These are phyloP conservation scores for Grosmannia clavigera DNA, from an alignment of 2,329 filamentous ascomycete species.

Conservation along the genomic window DNA sequence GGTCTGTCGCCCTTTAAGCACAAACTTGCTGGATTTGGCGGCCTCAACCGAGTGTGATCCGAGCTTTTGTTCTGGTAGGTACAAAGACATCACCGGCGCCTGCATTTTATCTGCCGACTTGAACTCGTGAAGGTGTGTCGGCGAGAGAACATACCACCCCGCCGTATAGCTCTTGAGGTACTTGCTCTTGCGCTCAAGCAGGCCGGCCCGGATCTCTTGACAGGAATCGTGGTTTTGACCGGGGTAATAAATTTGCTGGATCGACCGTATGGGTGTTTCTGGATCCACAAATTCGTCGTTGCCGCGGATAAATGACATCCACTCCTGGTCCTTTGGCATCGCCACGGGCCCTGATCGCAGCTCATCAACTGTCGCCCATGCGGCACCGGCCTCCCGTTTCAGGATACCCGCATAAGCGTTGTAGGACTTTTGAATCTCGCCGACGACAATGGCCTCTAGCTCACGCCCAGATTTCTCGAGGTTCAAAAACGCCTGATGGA, in stretches of 20 bases:
- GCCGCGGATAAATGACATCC: conserved; percentile 66
- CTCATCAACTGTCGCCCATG: conserved; percentile 65
- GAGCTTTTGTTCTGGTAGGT: conserved; percentile 87
- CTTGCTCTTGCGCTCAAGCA: conserved; percentile 96
- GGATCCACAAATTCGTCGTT: conserved; percentile 85
- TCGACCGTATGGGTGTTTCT: conserved; percentile 59
- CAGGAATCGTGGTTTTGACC: conserved; percentile 74
- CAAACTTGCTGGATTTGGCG: conserved; percentile 91
- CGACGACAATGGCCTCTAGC: conserved; percentile 89
- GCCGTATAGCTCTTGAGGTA: conserved; percentile 96
- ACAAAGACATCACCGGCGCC: conserved; percentile 90
- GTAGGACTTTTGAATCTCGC: conserved; percentile 96
- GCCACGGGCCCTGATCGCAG: conserved; percentile 73
- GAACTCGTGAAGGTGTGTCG: conserved; percentile 96
- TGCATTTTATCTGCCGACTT: conserved; percentile 92
- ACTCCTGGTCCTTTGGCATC: conserved; percentile 93
- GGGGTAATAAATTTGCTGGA: conserved; percentile 81
- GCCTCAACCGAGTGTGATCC: conserved; percentile 76
- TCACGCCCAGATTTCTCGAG: conserved; percentile 89
- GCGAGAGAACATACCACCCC: conserved; percentile 92
- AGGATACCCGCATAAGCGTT: conserved; percentile 86
- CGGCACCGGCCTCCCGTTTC: conserved; percentile 78
- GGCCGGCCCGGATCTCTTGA: conserved; percentile 75
- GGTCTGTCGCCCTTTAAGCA: conserved; percentile 90
- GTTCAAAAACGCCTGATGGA: conserved; percentile 91